Evolutionary conservation across 305 asterid genomes (phyloP).

Genomic region (Fraxinus baroniana): DNA sequence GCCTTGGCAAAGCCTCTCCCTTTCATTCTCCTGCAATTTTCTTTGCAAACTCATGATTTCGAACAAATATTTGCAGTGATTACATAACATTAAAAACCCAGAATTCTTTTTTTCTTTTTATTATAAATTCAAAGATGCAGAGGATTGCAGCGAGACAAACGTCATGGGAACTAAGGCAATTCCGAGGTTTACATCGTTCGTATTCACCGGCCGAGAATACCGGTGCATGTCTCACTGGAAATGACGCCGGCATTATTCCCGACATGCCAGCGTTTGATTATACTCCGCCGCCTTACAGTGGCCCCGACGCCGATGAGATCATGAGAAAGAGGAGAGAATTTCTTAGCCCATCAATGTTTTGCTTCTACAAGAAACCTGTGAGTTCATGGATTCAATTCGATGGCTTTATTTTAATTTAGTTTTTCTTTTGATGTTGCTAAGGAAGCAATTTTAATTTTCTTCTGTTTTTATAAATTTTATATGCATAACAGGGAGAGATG

Average conservation of each 20-base stretch:
- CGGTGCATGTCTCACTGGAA: constrained; percentile 34
- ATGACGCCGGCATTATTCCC: constrained; percentile 31
- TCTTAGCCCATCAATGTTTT: constrained; percentile 87
- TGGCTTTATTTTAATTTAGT: neutral
- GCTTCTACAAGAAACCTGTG: constrained; percentile 72
- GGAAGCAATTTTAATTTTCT: neutral
- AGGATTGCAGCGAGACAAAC: constrained; percentile 39
- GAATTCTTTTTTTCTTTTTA: too few species aligned
- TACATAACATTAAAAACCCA: neutral
- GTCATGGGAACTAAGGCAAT: constrained; percentile 32
- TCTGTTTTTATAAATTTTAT: too few species aligned
- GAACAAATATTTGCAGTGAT: neutral
- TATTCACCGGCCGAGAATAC: constrained; percentile 35
- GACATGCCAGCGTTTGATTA: constrained; percentile 62
- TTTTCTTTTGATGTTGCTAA: neutral
- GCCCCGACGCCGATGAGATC: constrained; percentile 65
- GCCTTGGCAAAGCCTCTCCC: neutral
- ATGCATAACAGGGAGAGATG: neutral
- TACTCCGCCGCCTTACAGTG: constrained; percentile 67
- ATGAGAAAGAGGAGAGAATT: constrained; percentile 56
- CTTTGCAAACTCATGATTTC: neutral
- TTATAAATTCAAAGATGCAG: constrained; percentile 41
- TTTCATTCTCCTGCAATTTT: neutral
- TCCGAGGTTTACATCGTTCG: constrained; percentile 28
- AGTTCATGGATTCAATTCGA: constrained; percentile 23